phyloP scores from a whole-genome alignment of 2,329 filamentous ascomycete genomes.

The Hypoxylon sp. region DNA sequence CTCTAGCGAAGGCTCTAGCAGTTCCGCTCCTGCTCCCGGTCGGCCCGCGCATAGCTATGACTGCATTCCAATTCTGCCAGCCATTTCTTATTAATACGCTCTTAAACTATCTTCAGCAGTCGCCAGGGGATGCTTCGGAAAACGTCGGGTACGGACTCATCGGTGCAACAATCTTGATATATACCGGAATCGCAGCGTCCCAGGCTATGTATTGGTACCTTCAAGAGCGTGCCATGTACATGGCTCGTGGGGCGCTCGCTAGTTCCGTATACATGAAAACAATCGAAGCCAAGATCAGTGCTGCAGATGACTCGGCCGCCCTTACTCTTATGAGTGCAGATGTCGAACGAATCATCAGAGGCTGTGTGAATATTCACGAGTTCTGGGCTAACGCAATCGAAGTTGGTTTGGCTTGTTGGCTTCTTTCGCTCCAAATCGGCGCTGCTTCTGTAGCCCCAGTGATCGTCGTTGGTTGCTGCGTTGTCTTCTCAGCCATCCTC shows the following conservation, averaged over 20 bases:
- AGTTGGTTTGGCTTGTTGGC: slow-evolving; percentile 61
- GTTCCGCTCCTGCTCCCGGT: slow-evolving; percentile 27
- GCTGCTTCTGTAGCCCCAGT: slow-evolving; percentile 64
- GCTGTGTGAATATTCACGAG: slow-evolving; percentile 57
- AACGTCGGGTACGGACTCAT: slow-evolving; percentile 61
- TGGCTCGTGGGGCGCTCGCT: slow-evolving; percentile 52
- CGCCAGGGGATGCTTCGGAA: slow-evolving; percentile 31
- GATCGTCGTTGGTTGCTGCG: slow-evolving; percentile 56
- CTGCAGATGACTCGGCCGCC: slow-evolving; percentile 54
- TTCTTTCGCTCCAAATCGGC: slow-evolving; percentile 64
- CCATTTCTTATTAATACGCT: slow-evolving; percentile 54
- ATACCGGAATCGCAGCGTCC: slow-evolving; percentile 58
- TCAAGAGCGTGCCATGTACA: slow-evolving; percentile 53
- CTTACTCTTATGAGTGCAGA: slow-evolving; percentile 65
- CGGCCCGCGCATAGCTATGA: slow-evolving; percentile 49
- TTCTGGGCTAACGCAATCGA: slow-evolving; percentile 60
- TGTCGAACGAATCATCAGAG: slow-evolving; percentile 59
- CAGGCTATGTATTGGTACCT: slow-evolving; percentile 58
- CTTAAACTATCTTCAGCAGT: slow-evolving; percentile 52
- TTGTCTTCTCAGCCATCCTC: slow-evolving; percentile 44
- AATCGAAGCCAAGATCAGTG: slow-evolving; percentile 40
- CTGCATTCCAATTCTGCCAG: slow-evolving; percentile 55
- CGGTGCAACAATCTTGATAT: slow-evolving; percentile 59
- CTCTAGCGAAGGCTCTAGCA: slow-evolving; percentile 19
- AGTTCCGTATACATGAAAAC: slow-evolving; percentile 55